These are phyloP conservation scores for Hygrophoropsis aurantiaca DNA, from an alignment of 768 basidiomycete species.

Conservation along the genomic window DNA sequence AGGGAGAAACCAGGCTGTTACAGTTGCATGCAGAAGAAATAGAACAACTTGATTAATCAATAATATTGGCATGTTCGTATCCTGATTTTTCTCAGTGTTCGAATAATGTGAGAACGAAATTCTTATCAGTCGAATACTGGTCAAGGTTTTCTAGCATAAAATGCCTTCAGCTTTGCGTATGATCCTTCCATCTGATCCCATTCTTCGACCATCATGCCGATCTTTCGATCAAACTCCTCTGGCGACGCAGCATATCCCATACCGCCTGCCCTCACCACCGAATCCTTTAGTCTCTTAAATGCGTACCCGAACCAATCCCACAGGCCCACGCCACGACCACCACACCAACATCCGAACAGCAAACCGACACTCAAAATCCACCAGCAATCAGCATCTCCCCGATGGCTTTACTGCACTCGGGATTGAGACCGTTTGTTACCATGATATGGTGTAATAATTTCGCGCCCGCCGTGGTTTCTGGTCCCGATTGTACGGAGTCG, in stretches of 20 bases:
- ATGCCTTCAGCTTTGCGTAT: conserved; percentile 1
- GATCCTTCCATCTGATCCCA: conserved; percentile 22
- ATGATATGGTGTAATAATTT: conserved; percentile 14
- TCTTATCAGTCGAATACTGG: too few species aligned
- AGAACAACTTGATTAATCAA: too few species aligned
- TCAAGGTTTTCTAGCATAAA: conserved; percentile 16
- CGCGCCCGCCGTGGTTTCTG: conserved; percentile 7
- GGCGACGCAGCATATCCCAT: conserved; percentile 12
- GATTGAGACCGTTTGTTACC: conserved; percentile 5
- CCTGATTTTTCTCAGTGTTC: too few species aligned
- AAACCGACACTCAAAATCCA: conserved; percentile 19
- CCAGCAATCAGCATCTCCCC: conserved; percentile 17
- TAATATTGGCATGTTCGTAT: too few species aligned
- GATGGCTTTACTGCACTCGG: conserved; percentile 10
- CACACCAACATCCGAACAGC: conserved; percentile 14
- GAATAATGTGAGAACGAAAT: too few species aligned
- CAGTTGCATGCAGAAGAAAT: too few species aligned
- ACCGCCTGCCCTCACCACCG: conserved; percentile 17
- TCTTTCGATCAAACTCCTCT: conserved; percentile 16
- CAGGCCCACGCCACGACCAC: conserved; percentile 25
- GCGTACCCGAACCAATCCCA: conserved; percentile 18
- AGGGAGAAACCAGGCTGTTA: too few species aligned
- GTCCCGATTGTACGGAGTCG: conserved; percentile 12
- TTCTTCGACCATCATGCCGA: conserved; percentile 20
- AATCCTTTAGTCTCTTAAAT: conserved; percentile 21